phyloP scores from a whole-genome alignment of 305 asterid species.

The Petunia hybrid region DNA sequence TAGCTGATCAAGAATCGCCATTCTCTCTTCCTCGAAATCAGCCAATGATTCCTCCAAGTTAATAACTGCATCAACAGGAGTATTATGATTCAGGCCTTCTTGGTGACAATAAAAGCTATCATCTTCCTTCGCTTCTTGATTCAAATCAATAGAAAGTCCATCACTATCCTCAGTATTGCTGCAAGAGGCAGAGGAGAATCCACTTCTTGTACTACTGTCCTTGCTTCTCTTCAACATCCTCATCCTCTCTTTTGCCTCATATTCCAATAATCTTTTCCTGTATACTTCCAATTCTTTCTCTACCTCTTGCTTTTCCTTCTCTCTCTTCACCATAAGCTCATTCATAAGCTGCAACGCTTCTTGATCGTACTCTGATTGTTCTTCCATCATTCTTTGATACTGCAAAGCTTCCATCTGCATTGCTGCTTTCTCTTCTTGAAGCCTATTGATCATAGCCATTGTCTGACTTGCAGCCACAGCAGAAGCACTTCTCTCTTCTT shows the following conservation, averaged over 20 bases:
- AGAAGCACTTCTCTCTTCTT: constrained; percentile 93
- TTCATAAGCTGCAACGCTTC: constrained; percentile 92
- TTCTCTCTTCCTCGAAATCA: constrained; percentile 86
- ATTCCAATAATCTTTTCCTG: constrained; percentile 72
- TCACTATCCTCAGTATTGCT: constrained; percentile 87
- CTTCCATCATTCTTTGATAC: constrained; percentile 99
- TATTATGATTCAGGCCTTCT: constrained; percentile 44
- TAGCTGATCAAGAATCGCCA: constrained; percentile 84
- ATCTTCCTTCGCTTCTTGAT: constrained; percentile 72
- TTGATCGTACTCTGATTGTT: constrained; percentile 93
- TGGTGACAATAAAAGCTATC: constrained; percentile 50
- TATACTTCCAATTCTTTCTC: constrained; percentile 64
- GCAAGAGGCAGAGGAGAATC: constrained; percentile 70
- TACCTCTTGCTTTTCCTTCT: constrained; percentile 83
- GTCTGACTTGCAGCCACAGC: constrained; percentile 93
- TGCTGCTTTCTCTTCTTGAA: constrained; percentile 95
- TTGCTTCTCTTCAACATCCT: constrained; percentile 58
- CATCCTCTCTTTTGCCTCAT: constrained; percentile 65
- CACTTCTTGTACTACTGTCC: constrained; percentile 64
- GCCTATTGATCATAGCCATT: constrained; percentile 95
- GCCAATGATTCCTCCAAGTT: constrained; percentile 80
- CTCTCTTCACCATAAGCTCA: constrained; percentile 92
- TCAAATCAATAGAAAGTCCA: constrained; percentile 71
- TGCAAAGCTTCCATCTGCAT: constrained; percentile 98
- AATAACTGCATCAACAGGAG: constrained; percentile 69